Conservation (phyloP, 116 monocot genomes). For the Posidonia oceanica region DNA sequence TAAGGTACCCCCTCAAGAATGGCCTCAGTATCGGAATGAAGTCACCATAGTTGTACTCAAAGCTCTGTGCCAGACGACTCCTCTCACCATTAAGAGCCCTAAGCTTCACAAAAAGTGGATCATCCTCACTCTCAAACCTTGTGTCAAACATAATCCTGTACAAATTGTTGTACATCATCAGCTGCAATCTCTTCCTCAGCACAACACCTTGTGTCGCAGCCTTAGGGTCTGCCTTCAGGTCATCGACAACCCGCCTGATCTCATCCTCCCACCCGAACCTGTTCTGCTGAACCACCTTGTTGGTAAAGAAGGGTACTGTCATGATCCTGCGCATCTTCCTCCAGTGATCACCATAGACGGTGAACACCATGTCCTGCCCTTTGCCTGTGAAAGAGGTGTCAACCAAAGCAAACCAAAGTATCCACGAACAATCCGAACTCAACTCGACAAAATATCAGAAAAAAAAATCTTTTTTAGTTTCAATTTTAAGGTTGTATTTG, state of each 20-base stretch:
- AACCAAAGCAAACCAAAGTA: no score
- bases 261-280: constrained; percentile 79
- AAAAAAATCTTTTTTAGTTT: no score
- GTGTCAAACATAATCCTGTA: constrained; percentile 76
- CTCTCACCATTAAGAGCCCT: constrained; percentile 59
- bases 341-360: constrained; percentile 90
- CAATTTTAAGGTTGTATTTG: no score
- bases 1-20: constrained; percentile 61
- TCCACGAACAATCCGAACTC: no score
- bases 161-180: constrained; percentile 88
- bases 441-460: no score
- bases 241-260: constrained; percentile 54
- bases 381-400: constrained; percentile 17
- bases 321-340: constrained; percentile 91
- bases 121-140: constrained; percentile 62
- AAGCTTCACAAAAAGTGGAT: constrained; percentile 52
- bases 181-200: constrained; percentile 41
- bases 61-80: constrained; percentile 70
- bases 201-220: constrained; percentile 57
- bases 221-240: constrained; percentile 30
- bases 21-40: constrained; percentile 70
- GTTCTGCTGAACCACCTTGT: constrained; percentile 92
- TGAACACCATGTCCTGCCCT: constrained; percentile 97
- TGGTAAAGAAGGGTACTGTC: constrained; percentile 97
- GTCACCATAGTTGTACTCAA: constrained; percentile 78